Base-by-base conservation (phyloP, 495 filamentous ascomycete genomes). In the Tuber aestivum region DNA sequence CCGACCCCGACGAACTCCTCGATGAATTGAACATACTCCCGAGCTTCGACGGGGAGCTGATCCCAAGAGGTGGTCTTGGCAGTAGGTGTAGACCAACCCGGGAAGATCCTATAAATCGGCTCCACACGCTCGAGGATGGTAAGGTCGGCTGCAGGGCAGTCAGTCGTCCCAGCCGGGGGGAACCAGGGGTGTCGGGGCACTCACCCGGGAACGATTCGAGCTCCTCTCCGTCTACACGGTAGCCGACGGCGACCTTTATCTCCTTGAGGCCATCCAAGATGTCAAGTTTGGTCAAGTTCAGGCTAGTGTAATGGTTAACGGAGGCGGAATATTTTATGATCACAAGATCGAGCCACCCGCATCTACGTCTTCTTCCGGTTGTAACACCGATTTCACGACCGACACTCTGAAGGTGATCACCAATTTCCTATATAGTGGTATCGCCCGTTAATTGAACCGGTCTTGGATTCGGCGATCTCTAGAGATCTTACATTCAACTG, bases 271-370 rank as follows among this genome's bases (percentile, higher is more conserved):
- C 90, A 83, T 97, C 94, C 18, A 97, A 88, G 32, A 97, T 87
- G 83, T 96, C 93, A 74, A 96, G 90, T 83, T 94, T 97, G 76
- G 94, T 97, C 50, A 97, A 85, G 87, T 97, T 97, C 70, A 96
- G 84, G 23, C 83, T 85, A 16, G 90, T 92, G 85, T 93, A 93
- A 85, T 93, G 87, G 86, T 93, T 92, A 78, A 94, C 86, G 2
- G 86, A 84, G 44, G 87, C 85, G 61, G 89, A 92, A 87, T 94
- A 93, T 79, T 92, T 91, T 74, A 92, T 84, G n/a, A 95, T 86
- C n/a, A 94, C 91, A 10, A 97, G 87, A 82, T 97, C 94, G 56
- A 97, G 88, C 93, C 92, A 97, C 41, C 94, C 94, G 82, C 94
- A 97, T 69, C 94, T 89, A 35, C 94, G 90, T 78, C 86, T 89